Percentiles rank a stretch among this genome's conserved stretches.
These are phyloP conservation scores for Funneliformis caledonium DNA, from an alignment of 371 early-diverging fungal species.

Conservation along the genomic window DNA sequence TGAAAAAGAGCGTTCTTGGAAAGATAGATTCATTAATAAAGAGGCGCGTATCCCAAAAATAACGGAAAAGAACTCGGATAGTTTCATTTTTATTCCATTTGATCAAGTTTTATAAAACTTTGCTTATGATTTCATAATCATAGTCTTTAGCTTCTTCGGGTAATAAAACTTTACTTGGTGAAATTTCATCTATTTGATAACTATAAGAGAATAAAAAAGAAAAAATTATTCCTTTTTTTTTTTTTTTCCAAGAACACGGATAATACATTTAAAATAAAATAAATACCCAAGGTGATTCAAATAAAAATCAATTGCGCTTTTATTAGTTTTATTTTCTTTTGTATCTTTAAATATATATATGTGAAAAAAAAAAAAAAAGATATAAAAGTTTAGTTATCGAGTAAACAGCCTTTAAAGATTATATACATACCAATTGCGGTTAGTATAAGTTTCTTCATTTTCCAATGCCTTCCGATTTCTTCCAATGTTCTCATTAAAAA, in stretches of 20 bases:
- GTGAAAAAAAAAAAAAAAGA: background rate
- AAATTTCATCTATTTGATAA: conserved; percentile 35
- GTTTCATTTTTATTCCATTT: background rate
- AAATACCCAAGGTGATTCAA: conserved; percentile 21
- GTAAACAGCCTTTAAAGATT: background rate
- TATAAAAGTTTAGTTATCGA: background rate
- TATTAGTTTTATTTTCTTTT: background rate
- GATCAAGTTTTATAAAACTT: background rate
- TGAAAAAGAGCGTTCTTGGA: conserved; percentile 21
- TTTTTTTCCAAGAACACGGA: background rate
- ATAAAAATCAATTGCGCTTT: conserved; percentile 28
- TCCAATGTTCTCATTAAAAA: conserved; percentile 31
- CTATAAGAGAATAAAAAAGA: background rate
- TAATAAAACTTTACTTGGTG: conserved; percentile 22
- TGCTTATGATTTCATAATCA: conserved; percentile 39
- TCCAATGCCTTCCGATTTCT: conserved; percentile 23
- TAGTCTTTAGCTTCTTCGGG: conserved; percentile 10
- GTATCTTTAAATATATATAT: too few relatives aligned
- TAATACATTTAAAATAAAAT: background rate
- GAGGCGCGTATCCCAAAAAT: background rate
- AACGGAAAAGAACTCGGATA: background rate
- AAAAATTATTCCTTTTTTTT: background rate
- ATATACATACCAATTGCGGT: conserved; percentile 4
- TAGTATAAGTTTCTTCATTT: conserved; percentile 32
- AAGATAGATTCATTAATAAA: conserved; percentile 9